Conservation (phyloP, 2,329 filamentous ascomycete species). For the Colletotrichum siamense region DNA sequence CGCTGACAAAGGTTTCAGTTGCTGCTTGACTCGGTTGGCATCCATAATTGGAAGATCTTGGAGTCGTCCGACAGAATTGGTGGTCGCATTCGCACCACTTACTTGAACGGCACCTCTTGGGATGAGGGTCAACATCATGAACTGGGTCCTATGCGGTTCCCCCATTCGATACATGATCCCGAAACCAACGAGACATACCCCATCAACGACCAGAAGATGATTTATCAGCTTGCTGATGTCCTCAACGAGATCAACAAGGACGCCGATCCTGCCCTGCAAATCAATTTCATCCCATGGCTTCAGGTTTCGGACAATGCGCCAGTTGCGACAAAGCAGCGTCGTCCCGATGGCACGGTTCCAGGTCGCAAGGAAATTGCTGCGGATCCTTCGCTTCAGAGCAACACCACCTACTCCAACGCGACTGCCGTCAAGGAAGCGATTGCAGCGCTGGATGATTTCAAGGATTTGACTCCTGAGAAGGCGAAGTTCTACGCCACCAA, state of each 20-base stretch:
- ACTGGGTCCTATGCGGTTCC: slow-evolving; percentile 51
- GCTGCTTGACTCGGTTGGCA: slow-evolving; percentile 47
- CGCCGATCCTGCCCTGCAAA: slow-evolving; percentile 30
- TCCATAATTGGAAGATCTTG: slow-evolving; percentile 49
- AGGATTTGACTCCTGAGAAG: slow-evolving; percentile 25
- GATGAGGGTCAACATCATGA: slow-evolving; percentile 35
- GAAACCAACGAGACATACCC: slow-evolving; percentile 45
- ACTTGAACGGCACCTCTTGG: slow-evolving; percentile 39
- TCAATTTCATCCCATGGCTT: slow-evolving; percentile 48
- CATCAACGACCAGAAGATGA: slow-evolving; percentile 47
- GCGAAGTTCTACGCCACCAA: slow-evolving; percentile 28
- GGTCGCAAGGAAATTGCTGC: slow-evolving; percentile 27
- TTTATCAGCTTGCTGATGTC: slow-evolving; percentile 45
- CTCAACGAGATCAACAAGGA: slow-evolving; percentile 44
- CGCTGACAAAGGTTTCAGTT: slow-evolving; percentile 22
- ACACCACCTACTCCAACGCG: slow-evolving; percentile 26
- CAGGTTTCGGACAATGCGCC: slow-evolving; percentile 40
- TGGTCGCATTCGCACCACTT: slow-evolving; percentile 47
- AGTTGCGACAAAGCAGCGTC: slow-evolving; percentile 26
- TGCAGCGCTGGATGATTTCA: slow-evolving; percentile 30
- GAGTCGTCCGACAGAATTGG: slow-evolving; percentile 46
- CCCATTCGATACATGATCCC: slow-evolving; percentile 41
- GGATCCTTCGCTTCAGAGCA: slow-evolving; percentile 22
- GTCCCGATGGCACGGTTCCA: slow-evolving; percentile 32
- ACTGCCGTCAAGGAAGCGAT: slow-evolving; percentile 28